Base-by-base conservation (phyloP, 768 basidiomycete species). In the Suillus discolor region DNA sequence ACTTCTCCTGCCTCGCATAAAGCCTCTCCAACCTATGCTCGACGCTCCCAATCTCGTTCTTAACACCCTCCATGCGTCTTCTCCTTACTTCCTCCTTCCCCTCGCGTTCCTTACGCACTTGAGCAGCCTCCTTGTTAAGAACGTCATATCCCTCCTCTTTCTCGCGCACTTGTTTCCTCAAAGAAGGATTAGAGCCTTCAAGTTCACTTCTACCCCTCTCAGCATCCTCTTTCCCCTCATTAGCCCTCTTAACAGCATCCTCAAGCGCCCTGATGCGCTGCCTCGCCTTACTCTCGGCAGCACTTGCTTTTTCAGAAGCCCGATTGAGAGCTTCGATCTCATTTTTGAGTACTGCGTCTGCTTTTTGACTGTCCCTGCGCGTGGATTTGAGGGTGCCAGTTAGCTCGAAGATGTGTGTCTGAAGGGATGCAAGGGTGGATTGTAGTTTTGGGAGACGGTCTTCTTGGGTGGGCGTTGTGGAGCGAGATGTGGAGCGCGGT, bases 251-350 rank as follows among this genome's bases (percentile, higher is more conserved):
- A 15, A 91, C 89, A 3, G 94, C 91, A 72, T 97, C 94, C 73
- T 96, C 94, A 45, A 97, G 79, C 1, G 96, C 93, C 13, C 95
- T 83, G 12, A 91, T 87, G 70, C 94, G 96, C 74, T 97, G 95
- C 53, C 88, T 87, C 12, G 90, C 88, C n/a, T 94, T 86, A 28
- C 87, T 82, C 74, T 98, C 96, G 2, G 86, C 84, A 1, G 87
- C 83, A 0, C 85, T 79, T 63, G 91, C 86, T 70, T 94, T 94
- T 70, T 97, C 95, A 4, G 90, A 89, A 1, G 93, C 86, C 5
- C 93, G 87, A 74, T 92, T 93, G 62, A 96, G 83, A 0, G 85
- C 84, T 42, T 96, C 92, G 53, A 97, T 94, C 77, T 97, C 94
- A 2, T 88, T 81, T 38, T 92, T 90, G 28, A 97, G 81, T 6